These are phyloP conservation scores for Batkoa obscura DNA, from an alignment of 371 early-diverging fungal species.

Conservation along the genomic window DNA sequence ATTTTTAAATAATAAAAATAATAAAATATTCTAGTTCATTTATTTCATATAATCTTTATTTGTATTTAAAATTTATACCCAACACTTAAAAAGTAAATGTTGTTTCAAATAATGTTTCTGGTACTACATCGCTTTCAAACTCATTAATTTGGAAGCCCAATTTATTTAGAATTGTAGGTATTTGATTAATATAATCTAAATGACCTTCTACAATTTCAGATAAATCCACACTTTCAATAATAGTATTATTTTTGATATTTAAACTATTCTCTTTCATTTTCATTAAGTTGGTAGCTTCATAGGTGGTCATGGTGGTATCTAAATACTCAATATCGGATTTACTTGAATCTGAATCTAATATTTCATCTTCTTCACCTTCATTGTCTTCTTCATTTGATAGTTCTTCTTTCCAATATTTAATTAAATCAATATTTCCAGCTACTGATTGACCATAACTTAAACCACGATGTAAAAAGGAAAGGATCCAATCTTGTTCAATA, in stretches of 20 bases:
- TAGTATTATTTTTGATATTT: background rate
- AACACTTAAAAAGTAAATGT: no score
- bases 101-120: no score
- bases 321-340: background rate
- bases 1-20: no score
- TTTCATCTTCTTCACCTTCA: no score
- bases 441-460: background rate
- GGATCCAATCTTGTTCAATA: constrained; percentile 69
- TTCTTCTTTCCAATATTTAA: background rate
- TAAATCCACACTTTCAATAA: background rate
- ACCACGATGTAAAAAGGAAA: constrained; percentile 28
- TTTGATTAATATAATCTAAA: background rate
- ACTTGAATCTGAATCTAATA: background rate
- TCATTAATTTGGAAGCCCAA: no score
- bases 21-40: no score
- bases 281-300: background rate
- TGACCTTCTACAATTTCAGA: background rate
- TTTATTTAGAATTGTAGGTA: background rate
- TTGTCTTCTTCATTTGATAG: no score
- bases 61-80: no score
- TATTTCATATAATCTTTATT: no score
- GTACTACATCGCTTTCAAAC: no score
- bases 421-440: constrained; percentile 2
- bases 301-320: background rate
- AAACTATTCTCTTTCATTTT: no score